These are phyloP conservation scores for Paracorniculantispora psalliotae DNA, from an alignment of 2,329 filamentous ascomycete species.

Conservation along the genomic window DNA sequence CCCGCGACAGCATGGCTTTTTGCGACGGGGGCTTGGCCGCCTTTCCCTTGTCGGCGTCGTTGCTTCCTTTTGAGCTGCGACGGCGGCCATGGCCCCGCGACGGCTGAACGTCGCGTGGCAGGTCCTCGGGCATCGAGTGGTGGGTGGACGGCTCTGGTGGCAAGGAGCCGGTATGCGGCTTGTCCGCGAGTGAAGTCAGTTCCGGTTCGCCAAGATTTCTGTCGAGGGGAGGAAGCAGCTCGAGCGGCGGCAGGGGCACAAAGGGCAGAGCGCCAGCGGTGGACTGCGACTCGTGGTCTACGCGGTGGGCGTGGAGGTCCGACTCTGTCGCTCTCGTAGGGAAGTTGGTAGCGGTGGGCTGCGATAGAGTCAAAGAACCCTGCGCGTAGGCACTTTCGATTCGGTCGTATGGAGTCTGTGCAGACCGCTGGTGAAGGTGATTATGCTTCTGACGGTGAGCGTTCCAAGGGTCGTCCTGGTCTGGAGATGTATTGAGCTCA, in stretches of 20 bases:
- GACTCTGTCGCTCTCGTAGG: neutral
- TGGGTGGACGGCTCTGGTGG: neutral
- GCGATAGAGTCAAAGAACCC: neutral
- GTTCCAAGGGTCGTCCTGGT: neutral
- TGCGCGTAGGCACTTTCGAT: neutral
- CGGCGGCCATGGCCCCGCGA: conserved; percentile 27
- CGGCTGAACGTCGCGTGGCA: neutral
- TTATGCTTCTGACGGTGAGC: neutral
- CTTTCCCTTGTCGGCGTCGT: conserved; percentile 25
- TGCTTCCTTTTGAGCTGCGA: conserved; percentile 29
- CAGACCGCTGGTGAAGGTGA: neutral
- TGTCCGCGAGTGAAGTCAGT: neutral
- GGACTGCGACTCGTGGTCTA: neutral
- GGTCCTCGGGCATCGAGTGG: conserved; percentile 7
- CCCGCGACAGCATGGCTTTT: conserved; percentile 95
- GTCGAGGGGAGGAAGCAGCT: conserved; percentile 14
- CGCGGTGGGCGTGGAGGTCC: neutral
- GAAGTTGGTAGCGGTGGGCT: neutral
- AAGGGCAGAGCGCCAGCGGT: neutral
- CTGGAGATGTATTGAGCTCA: neutral
- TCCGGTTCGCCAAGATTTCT: conserved; percentile 9
- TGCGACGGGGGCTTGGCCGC: conserved; percentile 59
- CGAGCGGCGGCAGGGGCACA: neutral
- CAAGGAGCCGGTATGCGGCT: neutral
- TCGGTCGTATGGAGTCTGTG: neutral